Base-by-base conservation (phyloP, 1,139 yeast genomes). In the Magnusiomyces ingens region DNA sequence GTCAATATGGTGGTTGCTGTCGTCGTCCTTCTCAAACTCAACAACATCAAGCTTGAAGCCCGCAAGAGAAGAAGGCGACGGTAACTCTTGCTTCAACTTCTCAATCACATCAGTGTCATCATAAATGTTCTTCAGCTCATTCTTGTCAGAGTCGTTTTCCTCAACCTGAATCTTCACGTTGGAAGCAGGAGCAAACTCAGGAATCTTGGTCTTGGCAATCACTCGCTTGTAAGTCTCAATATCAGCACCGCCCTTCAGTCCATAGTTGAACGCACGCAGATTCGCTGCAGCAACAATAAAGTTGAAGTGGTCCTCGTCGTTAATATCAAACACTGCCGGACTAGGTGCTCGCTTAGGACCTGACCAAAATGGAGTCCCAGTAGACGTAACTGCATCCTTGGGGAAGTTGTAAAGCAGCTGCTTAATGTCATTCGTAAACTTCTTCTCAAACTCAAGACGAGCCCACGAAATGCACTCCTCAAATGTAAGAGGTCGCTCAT, bases 391-490 rank as follows among this genome's bases (percentile, higher is more conserved):
- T 4, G 98, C 95, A 71, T 93, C 99, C 58, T 78, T 81, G 19
- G 32, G 99, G 79, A 94, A 94, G 68, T 91, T 91, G 76, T 81
- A 93, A 61, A 94, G 77, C 62, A 93, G 77, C 74, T 93, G 99
- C 65, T 82, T 76, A 60, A 91, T 90, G 56, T 93, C 98, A 65
- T 90, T 82, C 64, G 80, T 81, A 75, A 77, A 93, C 71, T 88
- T 88, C 63, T 75, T 75, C 72, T 91, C 96, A 67, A 93, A 93
- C 71, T 90, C 91, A 32, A 78, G 62, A 70, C 98, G 83, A 1
- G 98, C 96, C 99, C 99, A 93, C 64, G 78, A 81, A 64, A 93
- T 83, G 73, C 99, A 93, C 65, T 93, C 95, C 62, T 91, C 97
- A 68, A 91, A 94, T 8, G 83, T 80, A 62, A 86, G 80, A 17